A percentile compares a stretch with the other conserved stretches of the same genome.
Evolutionary conservation across 371 early-diverging fungal genomes (phyloP).

Genomic region (Rhizomucor miehei): DNA sequence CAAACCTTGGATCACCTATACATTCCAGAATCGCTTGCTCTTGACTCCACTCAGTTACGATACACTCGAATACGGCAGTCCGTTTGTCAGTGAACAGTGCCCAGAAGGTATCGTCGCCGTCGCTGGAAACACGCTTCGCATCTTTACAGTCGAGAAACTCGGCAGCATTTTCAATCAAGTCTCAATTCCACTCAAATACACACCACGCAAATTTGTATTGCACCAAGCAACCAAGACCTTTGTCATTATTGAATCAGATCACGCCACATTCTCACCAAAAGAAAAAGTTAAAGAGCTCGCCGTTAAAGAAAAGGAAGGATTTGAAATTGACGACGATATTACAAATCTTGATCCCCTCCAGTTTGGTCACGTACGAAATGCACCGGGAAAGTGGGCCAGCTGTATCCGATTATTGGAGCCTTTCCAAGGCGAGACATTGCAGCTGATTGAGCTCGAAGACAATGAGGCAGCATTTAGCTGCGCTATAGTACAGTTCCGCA

Average conservation of each 20-base stretch:
- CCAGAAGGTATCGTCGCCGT: conserved; percentile 90
- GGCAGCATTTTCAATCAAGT: conserved; percentile 83
- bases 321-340: conserved; percentile 53
- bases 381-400: conserved; percentile 84
- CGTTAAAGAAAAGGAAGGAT: conserved; percentile 52
- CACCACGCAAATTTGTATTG: conserved; percentile 83
- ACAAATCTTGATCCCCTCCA: conserved; percentile 39
- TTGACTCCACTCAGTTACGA: conserved; percentile 69
- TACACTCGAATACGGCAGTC: conserved; percentile 77
- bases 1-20: conserved; percentile 91
- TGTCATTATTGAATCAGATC: conserved; percentile 88
- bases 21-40: conserved; percentile 64
- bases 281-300: conserved; percentile 58
- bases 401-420: conserved; percentile 87
- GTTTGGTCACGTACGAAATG: conserved; percentile 76
- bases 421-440: conserved; percentile 70
- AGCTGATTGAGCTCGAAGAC: conserved; percentile 72
- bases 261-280: conserved; percentile 67
- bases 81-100: conserved; percentile 86
- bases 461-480: conserved; percentile 90
- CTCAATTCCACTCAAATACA: conserved; percentile 81
- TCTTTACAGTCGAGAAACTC: conserved; percentile 84
- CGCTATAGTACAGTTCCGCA: conserved; percentile 69
- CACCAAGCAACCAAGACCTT: conserved; percentile 76
- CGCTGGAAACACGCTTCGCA: conserved; percentile 80